These are phyloP conservation scores for Salvia splendens DNA, from an alignment of 257 asterid genomes.

Conservation along the genomic window DNA sequence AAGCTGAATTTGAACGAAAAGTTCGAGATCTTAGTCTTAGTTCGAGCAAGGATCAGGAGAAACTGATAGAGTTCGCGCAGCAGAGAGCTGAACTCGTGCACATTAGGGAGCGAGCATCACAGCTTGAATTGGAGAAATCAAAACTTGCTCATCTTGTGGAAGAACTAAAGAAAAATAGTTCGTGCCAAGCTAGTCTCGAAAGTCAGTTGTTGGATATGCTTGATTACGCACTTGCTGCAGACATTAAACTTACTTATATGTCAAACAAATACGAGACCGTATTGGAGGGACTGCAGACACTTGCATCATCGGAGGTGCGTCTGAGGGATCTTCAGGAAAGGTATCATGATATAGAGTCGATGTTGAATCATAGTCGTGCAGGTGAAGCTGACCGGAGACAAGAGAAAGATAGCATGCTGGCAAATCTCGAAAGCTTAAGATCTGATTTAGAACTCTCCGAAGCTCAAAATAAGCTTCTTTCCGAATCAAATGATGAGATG, in stretches of 20 bases:
- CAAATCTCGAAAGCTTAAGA: constrained; percentile 44
- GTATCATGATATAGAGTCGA: constrained; percentile 45
- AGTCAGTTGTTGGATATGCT: constrained; percentile 54
- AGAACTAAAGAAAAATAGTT: constrained; percentile 43
- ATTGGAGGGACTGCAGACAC: constrained; percentile 45
- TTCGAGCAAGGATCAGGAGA: constrained; percentile 44
- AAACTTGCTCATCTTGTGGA: constrained; percentile 52
- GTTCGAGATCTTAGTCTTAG: constrained; percentile 56
- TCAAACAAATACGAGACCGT: constrained; percentile 33
- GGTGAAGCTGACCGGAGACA: constrained; percentile 49
- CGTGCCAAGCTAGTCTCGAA: constrained; percentile 50
- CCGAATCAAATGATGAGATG: constrained; percentile 46
- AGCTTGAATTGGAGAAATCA: constrained; percentile 64
- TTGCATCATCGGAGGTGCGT: constrained; percentile 47
- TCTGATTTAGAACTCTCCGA: constrained; percentile 54
- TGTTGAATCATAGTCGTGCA: constrained; percentile 44
- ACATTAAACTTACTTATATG: constrained; percentile 55
- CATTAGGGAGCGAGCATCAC: neutral
- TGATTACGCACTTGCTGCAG: constrained; percentile 51
- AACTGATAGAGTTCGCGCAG: constrained; percentile 43
- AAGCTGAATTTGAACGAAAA: constrained; percentile 51
- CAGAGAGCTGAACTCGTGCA: constrained; percentile 49
- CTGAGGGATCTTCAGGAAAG: constrained; percentile 47
- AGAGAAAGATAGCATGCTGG: constrained; percentile 49
- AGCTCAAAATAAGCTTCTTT: constrained; percentile 59